Percentiles rank a stretch among this genome's conserved stretches.
Conservation (phyloP, 805 yeast species). For the Saccharomycopsis synnaedendra region DNA sequence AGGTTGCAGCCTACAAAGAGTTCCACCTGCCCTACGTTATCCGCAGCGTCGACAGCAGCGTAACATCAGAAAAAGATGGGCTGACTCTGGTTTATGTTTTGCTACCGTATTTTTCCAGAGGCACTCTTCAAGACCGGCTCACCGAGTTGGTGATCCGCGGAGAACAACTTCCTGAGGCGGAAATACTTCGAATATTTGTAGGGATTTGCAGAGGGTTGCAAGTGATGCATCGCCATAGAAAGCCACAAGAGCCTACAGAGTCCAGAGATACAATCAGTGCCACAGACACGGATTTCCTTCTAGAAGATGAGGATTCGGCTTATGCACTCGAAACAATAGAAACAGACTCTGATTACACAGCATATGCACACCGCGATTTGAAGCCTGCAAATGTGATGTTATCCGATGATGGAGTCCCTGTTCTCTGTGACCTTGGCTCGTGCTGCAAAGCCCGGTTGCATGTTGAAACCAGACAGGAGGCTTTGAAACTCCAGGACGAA, state of each 20-base stretch:
- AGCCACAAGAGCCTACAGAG: not conserved
- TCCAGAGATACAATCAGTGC: not conserved
- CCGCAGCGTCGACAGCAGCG: constrained; percentile 56
- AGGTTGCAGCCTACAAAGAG: constrained; percentile 62
- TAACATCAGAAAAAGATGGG: constrained; percentile 68
- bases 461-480: constrained; percentile 52
- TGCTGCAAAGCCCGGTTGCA: constrained; percentile 50
- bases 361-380: constrained; percentile 79
- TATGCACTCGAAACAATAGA: not conserved
- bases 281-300: constrained; percentile 7
- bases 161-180: constrained; percentile 43
- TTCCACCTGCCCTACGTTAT: constrained; percentile 62
- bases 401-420: constrained; percentile 61
- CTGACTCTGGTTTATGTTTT: constrained; percentile 67
- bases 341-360: constrained; percentile 31
- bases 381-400: constrained; percentile 88
- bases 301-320: constrained; percentile 8
- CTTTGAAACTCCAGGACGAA: constrained; percentile 65
- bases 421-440: constrained; percentile 77
- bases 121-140: constrained; percentile 75
- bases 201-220: constrained; percentile 69
- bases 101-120: constrained; percentile 63
- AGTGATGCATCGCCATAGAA: constrained; percentile 58
- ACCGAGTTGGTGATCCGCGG: constrained; percentile 50
- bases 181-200: constrained; percentile 47